These are phyloP conservation scores for Saccharomycopsis fermentans DNA, from an alignment of 805 yeast genomes.

Conservation along the genomic window DNA sequence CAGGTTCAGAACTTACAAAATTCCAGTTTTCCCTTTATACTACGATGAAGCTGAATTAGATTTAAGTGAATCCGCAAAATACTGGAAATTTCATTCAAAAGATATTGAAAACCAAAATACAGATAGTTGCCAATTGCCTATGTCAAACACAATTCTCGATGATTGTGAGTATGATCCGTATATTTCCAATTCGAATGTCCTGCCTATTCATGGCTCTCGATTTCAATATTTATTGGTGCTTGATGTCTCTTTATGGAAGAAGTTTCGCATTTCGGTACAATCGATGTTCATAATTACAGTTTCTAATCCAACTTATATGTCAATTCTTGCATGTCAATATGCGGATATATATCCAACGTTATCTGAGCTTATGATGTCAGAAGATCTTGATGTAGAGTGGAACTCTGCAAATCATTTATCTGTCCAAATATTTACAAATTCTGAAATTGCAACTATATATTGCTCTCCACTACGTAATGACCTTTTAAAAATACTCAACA, in stretches of 20 bases:
- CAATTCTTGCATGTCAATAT: conserved; percentile 63
- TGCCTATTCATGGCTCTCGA: conserved; percentile 31
- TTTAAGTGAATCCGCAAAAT: neutral
- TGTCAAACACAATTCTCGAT: conserved; percentile 32
- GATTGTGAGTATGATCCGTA: conserved; percentile 35
- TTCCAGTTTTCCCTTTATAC: conserved; percentile 8
- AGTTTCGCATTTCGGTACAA: conserved; percentile 45
- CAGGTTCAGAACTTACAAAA: conserved; percentile 2
- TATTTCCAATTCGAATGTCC: conserved; percentile 7
- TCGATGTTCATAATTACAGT: conserved; percentile 59
- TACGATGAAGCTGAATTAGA: neutral
- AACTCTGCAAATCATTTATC: conserved; percentile 63
- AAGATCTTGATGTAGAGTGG: conserved; percentile 73
- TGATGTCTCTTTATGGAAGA: conserved; percentile 66
- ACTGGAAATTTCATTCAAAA: neutral
- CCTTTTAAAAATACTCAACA: conserved; percentile 48
- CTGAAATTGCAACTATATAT: conserved; percentile 56
- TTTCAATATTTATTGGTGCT: conserved; percentile 38
- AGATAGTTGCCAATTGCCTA: conserved; percentile 31
- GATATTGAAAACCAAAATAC: neutral
- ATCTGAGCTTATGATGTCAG: conserved; percentile 54
- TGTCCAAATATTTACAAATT: conserved; percentile 73
- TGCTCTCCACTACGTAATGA: conserved; percentile 37
- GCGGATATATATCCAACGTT: conserved; percentile 73
- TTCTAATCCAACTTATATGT: conserved; percentile 45